Base-by-base conservation (phyloP, 176 grass and related monocot genomes). In the Saccharum officinarum region DNA sequence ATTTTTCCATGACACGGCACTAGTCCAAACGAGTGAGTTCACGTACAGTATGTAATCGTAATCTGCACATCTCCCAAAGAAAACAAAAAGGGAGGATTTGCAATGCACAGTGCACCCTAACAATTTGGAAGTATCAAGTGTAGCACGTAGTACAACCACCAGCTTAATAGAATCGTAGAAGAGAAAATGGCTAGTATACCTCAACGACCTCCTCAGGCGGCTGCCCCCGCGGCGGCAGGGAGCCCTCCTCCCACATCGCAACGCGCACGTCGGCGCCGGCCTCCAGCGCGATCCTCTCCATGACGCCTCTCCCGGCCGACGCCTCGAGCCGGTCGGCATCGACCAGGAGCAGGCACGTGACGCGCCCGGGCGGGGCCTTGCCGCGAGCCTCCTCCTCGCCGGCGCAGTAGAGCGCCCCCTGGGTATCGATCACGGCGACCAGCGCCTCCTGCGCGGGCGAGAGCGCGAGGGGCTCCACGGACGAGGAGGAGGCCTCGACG, bases 401-500 rank as follows among this genome's bases (percentile, higher is more conserved):
- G 25, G 39, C 59, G 44, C 46, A 20, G 82, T 80, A 62, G 37
- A 84, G 74, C 76, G 64, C 73, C 17, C 80, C 69, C 67, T 30
- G 59, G 18, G 22, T 46, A 37, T 75, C 82, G 36, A 80, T 2
- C n/a, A 89, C 69, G 82, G 82, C 59, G 46, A 80, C 36, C 36
- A 89, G 87, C 10, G 82, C 87, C 69, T 89, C 87, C 87, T 89
- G 87, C 75, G 63, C 81, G 37, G 87, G 81, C 1, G 87, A 89
- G 80, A 88, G 86, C 23, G 37, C 74, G 36, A 84, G 82, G 59
- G 82, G 75, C 76, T 45, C 45, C 10, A 2, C 59, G 37, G 69
- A 75, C 36, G 87, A 89, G 52, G 82, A 84, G 20, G 87, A 84
- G 23, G 55, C 86, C 74, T 88, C 86, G 80, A 78, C 41, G 82